Percentiles rank a stretch among this genome's conserved stretches.
Conservation (phyloP, 768 basidiomycete genomes). For the Boletellus emodensis region DNA sequence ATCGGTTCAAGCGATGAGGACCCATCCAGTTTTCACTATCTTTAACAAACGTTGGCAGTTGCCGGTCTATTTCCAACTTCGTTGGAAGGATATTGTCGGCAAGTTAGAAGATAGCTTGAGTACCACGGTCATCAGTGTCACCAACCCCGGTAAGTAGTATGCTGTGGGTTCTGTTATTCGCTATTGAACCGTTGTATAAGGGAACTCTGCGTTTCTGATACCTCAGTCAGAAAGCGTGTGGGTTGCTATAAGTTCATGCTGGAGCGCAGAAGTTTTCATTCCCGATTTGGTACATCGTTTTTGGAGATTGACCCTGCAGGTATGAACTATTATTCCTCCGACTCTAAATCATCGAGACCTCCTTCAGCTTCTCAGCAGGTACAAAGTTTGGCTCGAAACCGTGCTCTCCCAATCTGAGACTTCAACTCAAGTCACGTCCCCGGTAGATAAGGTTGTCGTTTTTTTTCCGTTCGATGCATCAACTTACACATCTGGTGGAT, state of each 20-base stretch:
- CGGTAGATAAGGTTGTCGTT: constrained; percentile 36
- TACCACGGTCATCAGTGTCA: constrained; percentile 34
- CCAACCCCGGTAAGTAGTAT: constrained; percentile 38
- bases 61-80: constrained; percentile 92
- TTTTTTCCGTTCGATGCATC: not conserved
- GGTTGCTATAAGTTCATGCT: constrained; percentile 72
- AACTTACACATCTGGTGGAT: constrained; percentile 7
- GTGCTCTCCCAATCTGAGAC: constrained; percentile 44
- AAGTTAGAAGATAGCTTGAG: constrained; percentile 67
- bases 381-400: constrained; percentile 71
- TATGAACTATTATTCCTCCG: constrained; percentile 26
- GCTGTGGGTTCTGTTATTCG: not conserved
- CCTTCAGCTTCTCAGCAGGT: constrained; percentile 72
- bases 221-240: constrained; percentile 66
- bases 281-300: constrained; percentile 80
- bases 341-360: constrained; percentile 2
- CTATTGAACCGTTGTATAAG: constrained; percentile 12
- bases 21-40: constrained; percentile 60
- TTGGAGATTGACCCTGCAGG: constrained; percentile 91
- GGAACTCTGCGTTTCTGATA: constrained; percentile 44
- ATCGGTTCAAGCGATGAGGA: constrained; percentile 67
- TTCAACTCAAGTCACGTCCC: constrained; percentile 31
- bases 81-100: constrained; percentile 91
- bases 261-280: constrained; percentile 84
- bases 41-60: constrained; percentile 94